A percentile compares a stretch with the other conserved stretches of the same genome.
These are phyloP conservation scores for Dactylellina sp. DNA, from an alignment of 2,329 filamentous ascomycete species.

Conservation along the genomic window DNA sequence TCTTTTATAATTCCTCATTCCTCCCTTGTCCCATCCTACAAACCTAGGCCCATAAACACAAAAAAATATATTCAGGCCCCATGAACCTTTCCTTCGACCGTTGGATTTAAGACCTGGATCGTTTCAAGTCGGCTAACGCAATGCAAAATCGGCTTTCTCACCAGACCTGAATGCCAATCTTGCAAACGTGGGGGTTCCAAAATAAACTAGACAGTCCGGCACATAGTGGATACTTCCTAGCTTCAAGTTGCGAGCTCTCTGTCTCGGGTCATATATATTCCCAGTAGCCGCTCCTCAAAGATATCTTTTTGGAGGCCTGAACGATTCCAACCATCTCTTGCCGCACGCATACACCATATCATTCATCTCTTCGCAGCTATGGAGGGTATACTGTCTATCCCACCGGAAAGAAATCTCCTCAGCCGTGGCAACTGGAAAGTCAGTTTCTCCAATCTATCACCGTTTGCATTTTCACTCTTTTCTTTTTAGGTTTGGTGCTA, in stretches of 20 bases:
- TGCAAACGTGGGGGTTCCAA: slow-evolving; percentile 38
- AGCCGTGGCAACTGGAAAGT: slow-evolving; percentile 57
- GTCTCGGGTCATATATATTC: slow-evolving; percentile 45
- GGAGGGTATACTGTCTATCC: slow-evolving; percentile 53
- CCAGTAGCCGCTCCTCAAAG: slow-evolving; percentile 26
- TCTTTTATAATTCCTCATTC: slow-evolving; percentile 7
- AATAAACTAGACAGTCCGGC: slow-evolving; percentile 28
- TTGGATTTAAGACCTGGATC: slow-evolving; percentile 34
- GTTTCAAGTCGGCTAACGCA: slow-evolving; percentile 21
- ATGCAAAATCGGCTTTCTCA: slow-evolving; percentile 20
- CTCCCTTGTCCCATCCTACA: slow-evolving; percentile 19
- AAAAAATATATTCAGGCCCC: slow-evolving; percentile 9
- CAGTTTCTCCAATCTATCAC: slow-evolving; percentile 1
- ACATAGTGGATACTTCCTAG: slow-evolving; percentile 37
- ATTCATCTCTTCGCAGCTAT: slow-evolving; percentile 16
- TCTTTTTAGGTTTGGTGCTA: slow-evolving; percentile 15
- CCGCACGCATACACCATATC: slow-evolving; percentile 7
- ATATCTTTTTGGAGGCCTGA: slow-evolving; percentile 5
- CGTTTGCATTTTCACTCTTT: background rate
- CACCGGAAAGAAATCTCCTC: slow-evolving; percentile 50
- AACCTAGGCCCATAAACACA: slow-evolving; percentile 37
- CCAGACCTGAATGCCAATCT: slow-evolving; percentile 8
- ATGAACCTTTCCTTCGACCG: slow-evolving; percentile 33
- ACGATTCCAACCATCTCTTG: slow-evolving; percentile 9
- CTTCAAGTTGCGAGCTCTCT: slow-evolving; percentile 5